phyloP scores from a whole-genome alignment of 2,329 filamentous ascomycete species.

The Fusarium nematophilum region DNA sequence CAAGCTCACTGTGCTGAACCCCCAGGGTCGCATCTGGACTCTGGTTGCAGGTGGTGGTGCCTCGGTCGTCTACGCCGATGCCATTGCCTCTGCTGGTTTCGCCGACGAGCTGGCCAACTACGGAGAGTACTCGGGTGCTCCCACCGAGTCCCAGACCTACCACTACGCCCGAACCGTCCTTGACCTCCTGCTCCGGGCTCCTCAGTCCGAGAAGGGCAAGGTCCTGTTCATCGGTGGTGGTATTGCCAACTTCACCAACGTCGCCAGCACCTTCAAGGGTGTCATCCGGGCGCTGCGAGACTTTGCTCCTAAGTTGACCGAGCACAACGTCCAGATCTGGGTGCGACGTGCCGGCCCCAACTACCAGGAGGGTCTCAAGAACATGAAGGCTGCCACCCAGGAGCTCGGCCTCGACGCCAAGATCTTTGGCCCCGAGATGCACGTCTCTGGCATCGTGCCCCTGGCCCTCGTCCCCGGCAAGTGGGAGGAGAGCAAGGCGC shows the following conservation, averaged over 20 bases:
- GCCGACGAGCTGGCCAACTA: constrained; percentile 98
- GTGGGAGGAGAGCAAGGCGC: constrained; percentile 69
- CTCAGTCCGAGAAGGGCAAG: constrained; percentile 88
- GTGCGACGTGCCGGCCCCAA: constrained; percentile 89
- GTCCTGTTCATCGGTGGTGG: constrained; percentile 99
- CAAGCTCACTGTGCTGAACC: constrained; percentile 96
- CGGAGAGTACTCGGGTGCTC: constrained; percentile 98
- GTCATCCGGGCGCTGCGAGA: constrained; percentile 96
- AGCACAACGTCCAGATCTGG: constrained; percentile 99
- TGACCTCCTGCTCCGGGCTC: constrained; percentile 96
- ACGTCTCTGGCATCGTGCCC: constrained; percentile 96
- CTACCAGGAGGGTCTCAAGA: constrained; percentile 99
- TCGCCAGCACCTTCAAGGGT: constrained; percentile 99
- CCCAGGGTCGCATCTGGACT: constrained; percentile 94
- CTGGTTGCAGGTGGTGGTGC: constrained; percentile 99
- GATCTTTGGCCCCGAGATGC: constrained; percentile 83
- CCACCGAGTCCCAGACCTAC: constrained; percentile 98
- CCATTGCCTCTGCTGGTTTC: constrained; percentile 96
- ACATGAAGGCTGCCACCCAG: constrained; percentile 96
- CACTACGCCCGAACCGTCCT: constrained; percentile 98
- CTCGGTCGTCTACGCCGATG: constrained; percentile 98
- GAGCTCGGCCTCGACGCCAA: constrained; percentile 84
- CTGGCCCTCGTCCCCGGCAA: constrained; percentile 80
- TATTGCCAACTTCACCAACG: constrained; percentile 99
- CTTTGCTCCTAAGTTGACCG: constrained; percentile 83